Base-by-base conservation (phyloP, 2,329 filamentous ascomycete species). In the Fusarium citri region DNA sequence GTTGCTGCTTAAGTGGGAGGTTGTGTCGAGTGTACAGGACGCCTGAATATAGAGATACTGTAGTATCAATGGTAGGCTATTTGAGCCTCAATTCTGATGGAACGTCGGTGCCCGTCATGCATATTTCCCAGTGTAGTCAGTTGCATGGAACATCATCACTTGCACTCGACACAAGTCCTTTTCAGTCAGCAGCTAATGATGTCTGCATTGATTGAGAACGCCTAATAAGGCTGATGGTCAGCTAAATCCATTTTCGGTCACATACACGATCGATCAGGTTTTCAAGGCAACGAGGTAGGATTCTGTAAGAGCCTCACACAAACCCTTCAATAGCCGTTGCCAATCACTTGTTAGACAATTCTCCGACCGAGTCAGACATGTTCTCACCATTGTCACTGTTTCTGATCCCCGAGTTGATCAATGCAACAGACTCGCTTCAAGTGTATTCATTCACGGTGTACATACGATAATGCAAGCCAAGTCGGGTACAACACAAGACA, bases 1-100 rank as follows among this genome's bases (percentile, higher is more conserved):
- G 71, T 72, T 59, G 65, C 57, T 43, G 72, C 64, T 5, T 74
- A 66, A 41, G 11, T 30, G 5, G 3, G 25, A 26, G 15, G 8
- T 31, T 37, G 25, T 30, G 18, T 22, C 10, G 30, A 28, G 56
- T 22, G 7, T 16, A 45, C 49, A 8, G 9, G 20, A n/a, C 3
- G 15, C 47, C 41, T 31, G 37, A 28, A 41, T 37, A 28, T 56
- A 41, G 50, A 55, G 23, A n/a, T 25, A 25, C 31, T 26, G 20
- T 26, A 41, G 22, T 25, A n/a, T 50, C 48, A 37, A 43, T 15
- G 31, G 23, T 41, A 12, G 20, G 31, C 48, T 53, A 22, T 11
- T 25, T 55, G 42, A 41, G 41, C 25, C 57, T 47, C 49, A 46
- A 26, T 56, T 20, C n/a, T 23, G 22, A 51, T 40, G 31, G 22